Evolutionary conservation across 2,329 filamentous ascomycete species (phyloP).

Genomic region (Pezicula rhizophila): DNA sequence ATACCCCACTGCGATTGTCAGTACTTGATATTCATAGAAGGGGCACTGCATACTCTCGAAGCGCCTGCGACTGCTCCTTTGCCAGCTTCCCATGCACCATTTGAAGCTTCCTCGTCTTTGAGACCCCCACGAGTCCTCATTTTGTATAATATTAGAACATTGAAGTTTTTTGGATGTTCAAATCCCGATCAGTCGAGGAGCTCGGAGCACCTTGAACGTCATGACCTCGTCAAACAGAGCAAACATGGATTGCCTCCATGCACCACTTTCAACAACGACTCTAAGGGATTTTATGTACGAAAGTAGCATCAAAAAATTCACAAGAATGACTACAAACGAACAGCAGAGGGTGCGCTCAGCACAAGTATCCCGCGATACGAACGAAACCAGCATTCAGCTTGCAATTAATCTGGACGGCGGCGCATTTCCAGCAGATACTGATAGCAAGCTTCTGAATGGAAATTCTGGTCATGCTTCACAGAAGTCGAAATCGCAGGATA

Average conservation of each 20-base stretch:
- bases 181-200: not conserved
- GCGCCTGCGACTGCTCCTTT: constrained; percentile 62
- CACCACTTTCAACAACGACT: too few species aligned
- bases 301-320: not conserved
- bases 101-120: constrained; percentile 59
- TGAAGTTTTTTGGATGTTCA: not conserved
- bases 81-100: constrained; percentile 66
- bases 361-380: constrained; percentile 80
- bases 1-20: constrained; percentile 53
- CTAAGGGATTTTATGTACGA: not conserved
- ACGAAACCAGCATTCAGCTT: constrained; percentile 95
- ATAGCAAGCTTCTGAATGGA: constrained; percentile 45
- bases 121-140: constrained; percentile 51
- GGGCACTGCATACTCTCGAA: constrained; percentile 43
- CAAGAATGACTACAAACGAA: constrained; percentile 14
- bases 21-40: not conserved
- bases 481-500: constrained; percentile 75
- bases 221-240: not conserved
- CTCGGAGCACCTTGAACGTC: not conserved
- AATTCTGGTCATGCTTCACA: constrained; percentile 73
- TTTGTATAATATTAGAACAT: constrained; percentile 10
- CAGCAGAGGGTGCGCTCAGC: constrained; percentile 53
- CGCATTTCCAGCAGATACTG: constrained; percentile 59
- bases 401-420: constrained; percentile 92
- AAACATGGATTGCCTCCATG: not conserved